A percentile compares a stretch with the other conserved stretches of the same genome.
Evolutionary conservation across 176 grass and related monocot species (phyloP).

Genomic region (Chrysopogon serrulatus): DNA sequence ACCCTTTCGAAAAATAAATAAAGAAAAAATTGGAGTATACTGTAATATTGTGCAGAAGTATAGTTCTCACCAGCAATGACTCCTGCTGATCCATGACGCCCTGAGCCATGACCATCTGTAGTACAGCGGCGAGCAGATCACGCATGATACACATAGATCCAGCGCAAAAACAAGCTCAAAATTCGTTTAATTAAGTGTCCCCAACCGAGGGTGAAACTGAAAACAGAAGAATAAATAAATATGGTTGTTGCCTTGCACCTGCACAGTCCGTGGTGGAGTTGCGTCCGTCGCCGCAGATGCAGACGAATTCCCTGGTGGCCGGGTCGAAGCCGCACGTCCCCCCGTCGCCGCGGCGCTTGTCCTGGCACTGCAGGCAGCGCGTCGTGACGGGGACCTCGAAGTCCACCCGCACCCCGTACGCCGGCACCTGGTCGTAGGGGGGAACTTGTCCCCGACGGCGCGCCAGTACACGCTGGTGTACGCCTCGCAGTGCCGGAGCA

Average conservation of each 20-base stretch:
- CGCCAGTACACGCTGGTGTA: slow-evolving; percentile 84
- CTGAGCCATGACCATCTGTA: slow-evolving; percentile 33
- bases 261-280: slow-evolving; percentile 74
- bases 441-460: slow-evolving; percentile 52
- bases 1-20: too few relatives aligned
- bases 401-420: slow-evolving; percentile 79
- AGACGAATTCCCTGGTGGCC: slow-evolving; percentile 56
- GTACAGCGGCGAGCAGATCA: not conserved
- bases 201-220: too few relatives aligned
- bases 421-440: slow-evolving; percentile 89
- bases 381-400: slow-evolving; percentile 92
- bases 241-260: too few relatives aligned
- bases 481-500: slow-evolving; percentile 71
- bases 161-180: too few relatives aligned
- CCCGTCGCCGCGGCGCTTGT: slow-evolving; percentile 40
- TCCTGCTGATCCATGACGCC: slow-evolving; percentile 41
- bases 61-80: slow-evolving; percentile 66
- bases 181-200: too few relatives aligned
- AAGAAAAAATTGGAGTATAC: not conserved
- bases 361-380: slow-evolving; percentile 78
- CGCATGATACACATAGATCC: not conserved
- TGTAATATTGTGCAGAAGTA: not conserved
- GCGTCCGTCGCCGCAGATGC: slow-evolving; percentile 63
- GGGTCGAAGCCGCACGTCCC: slow-evolving; percentile 79
- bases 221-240: too few relatives aligned